Base-by-base conservation (phyloP, 345 rosid species). In the Mallotus nudiflorus region DNA sequence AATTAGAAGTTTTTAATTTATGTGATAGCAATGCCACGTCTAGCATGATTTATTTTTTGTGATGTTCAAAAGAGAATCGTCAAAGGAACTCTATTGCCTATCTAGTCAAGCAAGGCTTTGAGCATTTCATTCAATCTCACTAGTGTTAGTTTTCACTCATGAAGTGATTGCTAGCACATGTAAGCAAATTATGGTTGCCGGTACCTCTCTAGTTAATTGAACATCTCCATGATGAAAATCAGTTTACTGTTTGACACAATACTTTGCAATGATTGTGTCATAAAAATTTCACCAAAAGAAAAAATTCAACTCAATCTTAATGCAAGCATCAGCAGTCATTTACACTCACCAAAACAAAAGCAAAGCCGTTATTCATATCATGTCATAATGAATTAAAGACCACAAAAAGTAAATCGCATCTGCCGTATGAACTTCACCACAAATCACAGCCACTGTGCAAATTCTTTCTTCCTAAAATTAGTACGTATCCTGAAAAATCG, bases 401-500 rank as follows among this genome's bases (percentile, higher is more conserved):
- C n/a, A n/a, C n/a, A n/a, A n/a, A n/a, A n/a, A n/a, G n/a, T n/a
- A n/a, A n/a, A n/a, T n/a, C n/a, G n/a, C n/a, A n/a, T n/a, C n/a
- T n/a, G n/a, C n/a, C n/a, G n/a, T n/a, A n/a, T n/a, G n/a, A n/a
- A n/a, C 16, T 11, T 22, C 51, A 11, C 33, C 58, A 22, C 29
- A 67, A 35, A 66, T 50, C 31, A 51, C 57, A 66, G 53, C 24
- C 7, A 42, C n/a, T 29, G 44, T 46, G 8, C 39, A 45, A 45
- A n/a, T 44, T 45, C n/a, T 64, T 46, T 44, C 67, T 44, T 45
- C 40, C 16, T 27, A 64, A 64, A 42, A 45, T 42, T 62, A 39
- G 24, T 20, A 24, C 24, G 25, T 20, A 7, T 10, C 4, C 31
- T 22, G n/a, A 62, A 35, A 35, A 19, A 59, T 37, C 35, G 27